phyloP scores from a whole-genome alignment of 345 rosid genomes.

The Capsella bursapastoris region DNA sequence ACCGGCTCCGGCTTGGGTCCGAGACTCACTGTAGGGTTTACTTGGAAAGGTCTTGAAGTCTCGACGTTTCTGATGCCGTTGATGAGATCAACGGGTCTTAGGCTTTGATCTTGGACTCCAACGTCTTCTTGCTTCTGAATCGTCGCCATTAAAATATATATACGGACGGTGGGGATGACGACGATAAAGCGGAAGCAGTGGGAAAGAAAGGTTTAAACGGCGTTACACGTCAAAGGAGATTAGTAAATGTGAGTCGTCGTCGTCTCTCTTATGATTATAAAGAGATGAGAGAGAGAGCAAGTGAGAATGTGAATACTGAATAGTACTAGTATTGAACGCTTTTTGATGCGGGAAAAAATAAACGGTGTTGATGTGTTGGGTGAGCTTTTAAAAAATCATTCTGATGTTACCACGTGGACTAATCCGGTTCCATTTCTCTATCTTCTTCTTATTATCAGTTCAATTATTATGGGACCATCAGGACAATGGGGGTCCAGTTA shows the following conservation, averaged over 20 bases:
- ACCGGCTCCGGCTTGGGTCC: slow-evolving; percentile 55
- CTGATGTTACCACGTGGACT: slow-evolving; percentile 26
- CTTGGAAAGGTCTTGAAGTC: neutral
- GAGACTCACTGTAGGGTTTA: slow-evolving; percentile 1
- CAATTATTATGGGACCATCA: slow-evolving; percentile 40
- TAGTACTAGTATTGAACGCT: neutral
- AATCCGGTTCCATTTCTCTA: slow-evolving; percentile 26
- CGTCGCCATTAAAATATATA: slow-evolving; percentile 44
- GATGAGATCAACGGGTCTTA: too few species aligned
- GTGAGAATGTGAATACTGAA: neutral
- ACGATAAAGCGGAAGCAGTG: neutral
- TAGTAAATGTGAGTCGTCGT: slow-evolving; percentile 13
- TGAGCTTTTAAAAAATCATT: neutral
- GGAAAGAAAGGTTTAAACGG: slow-evolving; percentile 38
- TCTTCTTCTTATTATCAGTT: neutral
- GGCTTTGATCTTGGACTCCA: slow-evolving; percentile 37
- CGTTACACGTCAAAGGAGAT: slow-evolving; percentile 38
- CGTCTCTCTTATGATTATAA: neutral
- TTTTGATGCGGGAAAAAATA: slow-evolving; percentile 28
- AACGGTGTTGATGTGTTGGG: slow-evolving; percentile 28
- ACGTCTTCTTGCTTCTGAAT: slow-evolving; percentile 44
- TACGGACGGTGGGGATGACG: slow-evolving; percentile 36
- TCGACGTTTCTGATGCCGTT: slow-evolving; percentile 31
- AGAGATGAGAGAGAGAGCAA: slow-evolving; percentile 6
- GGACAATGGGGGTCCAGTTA: slow-evolving; percentile 25